Evolutionary conservation across 169 alveolate species (phyloP).

Genomic region (Perkinsus olseni): DNA sequence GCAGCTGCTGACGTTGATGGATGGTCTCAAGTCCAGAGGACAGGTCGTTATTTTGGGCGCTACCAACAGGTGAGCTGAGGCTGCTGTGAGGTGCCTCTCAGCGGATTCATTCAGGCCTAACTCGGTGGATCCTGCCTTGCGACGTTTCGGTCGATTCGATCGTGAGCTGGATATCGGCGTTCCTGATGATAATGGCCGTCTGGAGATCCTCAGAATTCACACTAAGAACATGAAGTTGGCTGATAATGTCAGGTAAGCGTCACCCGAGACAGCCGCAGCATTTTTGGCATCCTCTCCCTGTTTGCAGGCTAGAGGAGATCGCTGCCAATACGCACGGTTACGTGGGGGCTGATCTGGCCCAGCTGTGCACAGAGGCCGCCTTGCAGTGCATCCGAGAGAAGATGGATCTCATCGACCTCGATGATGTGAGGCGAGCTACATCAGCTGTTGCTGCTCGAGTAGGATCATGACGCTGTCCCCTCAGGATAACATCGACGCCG

Average conservation of each 20-base stretch:
- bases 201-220: slow-evolving; percentile 95
- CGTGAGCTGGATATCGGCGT: slow-evolving; percentile 98
- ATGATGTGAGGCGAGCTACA: slow-evolving; percentile 51
- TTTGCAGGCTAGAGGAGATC: slow-evolving; percentile 78
- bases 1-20: slow-evolving; percentile 97
- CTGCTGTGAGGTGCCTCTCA: too few relatives aligned
- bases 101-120: slow-evolving; percentile 80
- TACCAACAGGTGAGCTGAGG: background rate
- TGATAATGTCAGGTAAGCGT: slow-evolving; percentile 76
- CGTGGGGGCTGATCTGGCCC: slow-evolving; percentile 79
- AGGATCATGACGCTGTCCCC: background rate
- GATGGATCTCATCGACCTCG: slow-evolving; percentile 98
- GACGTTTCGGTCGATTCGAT: slow-evolving; percentile 96
- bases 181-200: slow-evolving; percentile 99
- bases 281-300: background rate
- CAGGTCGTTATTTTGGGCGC: slow-evolving; percentile 96
- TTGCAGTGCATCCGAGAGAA: slow-evolving; percentile 97
- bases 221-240: slow-evolving; percentile 97
- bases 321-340: slow-evolving; percentile 99
- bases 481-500: slow-evolving; percentile 92
- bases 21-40: slow-evolving; percentile 98
- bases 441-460: background rate
- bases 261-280: background rate
- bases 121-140: slow-evolving; percentile 95
- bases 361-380: slow-evolving; percentile 95